Conservation (phyloP, 208 protist genomes). For the Crithidia thermophila region DNA sequence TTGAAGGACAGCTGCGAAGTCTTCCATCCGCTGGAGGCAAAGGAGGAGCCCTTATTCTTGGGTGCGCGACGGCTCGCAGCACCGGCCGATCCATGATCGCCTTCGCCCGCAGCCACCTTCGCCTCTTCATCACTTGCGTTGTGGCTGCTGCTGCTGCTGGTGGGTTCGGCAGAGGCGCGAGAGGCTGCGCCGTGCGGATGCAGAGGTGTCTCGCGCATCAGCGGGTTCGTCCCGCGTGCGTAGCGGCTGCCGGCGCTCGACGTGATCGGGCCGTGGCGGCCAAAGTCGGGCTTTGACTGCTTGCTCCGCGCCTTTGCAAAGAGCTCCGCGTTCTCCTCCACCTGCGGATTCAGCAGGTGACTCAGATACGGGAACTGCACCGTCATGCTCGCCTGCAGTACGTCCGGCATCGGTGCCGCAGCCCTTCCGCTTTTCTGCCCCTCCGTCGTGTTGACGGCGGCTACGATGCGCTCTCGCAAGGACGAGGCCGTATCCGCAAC, state of each 20-base stretch:
- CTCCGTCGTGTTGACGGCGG: slow-evolving; percentile 1
- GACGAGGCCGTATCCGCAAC: background rate
- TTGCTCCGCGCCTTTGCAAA: slow-evolving; percentile 34
- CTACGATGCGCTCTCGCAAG: slow-evolving; percentile 18
- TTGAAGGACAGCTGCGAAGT: slow-evolving; percentile 46
- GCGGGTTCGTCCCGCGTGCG: slow-evolving; percentile 51
- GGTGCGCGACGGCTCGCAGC: slow-evolving; percentile 4
- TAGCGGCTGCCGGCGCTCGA: slow-evolving; percentile 24
- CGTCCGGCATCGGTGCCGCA: slow-evolving; percentile 26
- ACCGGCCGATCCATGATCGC: background rate
- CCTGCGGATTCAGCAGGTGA: slow-evolving; percentile 69
- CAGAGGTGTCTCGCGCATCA: slow-evolving; percentile 59
- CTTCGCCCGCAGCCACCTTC: too few species aligned
- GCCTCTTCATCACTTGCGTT: too few species aligned
- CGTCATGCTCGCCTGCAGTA: slow-evolving; percentile 58
- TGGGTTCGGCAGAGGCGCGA: too few species aligned
- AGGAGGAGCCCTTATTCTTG: slow-evolving; percentile 45
- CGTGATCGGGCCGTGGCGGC: background rate
- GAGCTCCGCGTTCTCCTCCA: slow-evolving; percentile 56
- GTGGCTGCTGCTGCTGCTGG: too few species aligned
- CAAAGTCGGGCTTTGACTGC: slow-evolving; percentile 28
- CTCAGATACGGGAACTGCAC: slow-evolving; percentile 84
- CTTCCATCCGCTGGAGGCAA: slow-evolving; percentile 74
- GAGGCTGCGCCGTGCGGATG: slow-evolving; percentile 19
- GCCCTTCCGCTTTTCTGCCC: too few species aligned